Conservation (phyloP, 768 basidiomycete genomes). For the Lyophyllum shimeji region DNA sequence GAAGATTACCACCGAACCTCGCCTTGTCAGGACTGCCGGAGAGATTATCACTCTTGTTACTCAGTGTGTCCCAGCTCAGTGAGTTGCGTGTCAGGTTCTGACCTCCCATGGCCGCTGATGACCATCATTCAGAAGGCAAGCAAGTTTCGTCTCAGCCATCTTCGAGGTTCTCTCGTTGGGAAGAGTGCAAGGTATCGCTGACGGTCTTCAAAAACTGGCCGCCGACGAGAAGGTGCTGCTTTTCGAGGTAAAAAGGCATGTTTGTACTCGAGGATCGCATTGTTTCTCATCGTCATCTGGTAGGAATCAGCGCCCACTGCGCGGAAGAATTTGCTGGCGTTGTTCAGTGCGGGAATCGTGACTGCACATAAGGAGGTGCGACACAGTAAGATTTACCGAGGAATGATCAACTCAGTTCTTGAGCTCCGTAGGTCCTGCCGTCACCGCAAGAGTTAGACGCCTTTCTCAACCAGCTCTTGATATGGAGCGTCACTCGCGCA, state of each 20-base stretch:
- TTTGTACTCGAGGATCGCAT: slow-evolving; percentile 5
- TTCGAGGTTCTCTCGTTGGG: slow-evolving; percentile 60
- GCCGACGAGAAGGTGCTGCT: slow-evolving; percentile 41
- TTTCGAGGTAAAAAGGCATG: slow-evolving; percentile 42
- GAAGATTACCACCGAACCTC: slow-evolving; percentile 38
- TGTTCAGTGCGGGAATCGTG: slow-evolving; percentile 68
- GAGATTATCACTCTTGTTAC: slow-evolving; percentile 68
- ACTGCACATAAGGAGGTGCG: slow-evolving; percentile 67
- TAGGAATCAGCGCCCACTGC: slow-evolving; percentile 41
- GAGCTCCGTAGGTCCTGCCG: slow-evolving; percentile 44
- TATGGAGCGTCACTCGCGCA: slow-evolving; percentile 56
- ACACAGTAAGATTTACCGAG: background rate
- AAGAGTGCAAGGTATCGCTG: slow-evolving; percentile 47
- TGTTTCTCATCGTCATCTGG: slow-evolving; percentile 3
- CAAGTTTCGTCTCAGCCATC: slow-evolving; percentile 47
- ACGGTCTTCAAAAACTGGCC: slow-evolving; percentile 54
- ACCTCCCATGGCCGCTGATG: background rate
- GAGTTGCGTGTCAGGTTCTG: slow-evolving; percentile 30
- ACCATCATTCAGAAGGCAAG: slow-evolving; percentile 56
- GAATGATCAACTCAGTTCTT: background rate
- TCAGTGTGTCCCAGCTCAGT: slow-evolving; percentile 66
- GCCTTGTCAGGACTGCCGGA: slow-evolving; percentile 62
- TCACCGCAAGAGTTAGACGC: slow-evolving; percentile 46
- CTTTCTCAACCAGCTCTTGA: slow-evolving; percentile 54
- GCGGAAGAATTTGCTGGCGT: slow-evolving; percentile 63